Percentiles rank a stretch among this genome's conserved stretches.
These are phyloP conservation scores for Umbelopsis sp. DNA, from an alignment of 192 early-diverging fungal genomes.

Conservation along the genomic window DNA sequence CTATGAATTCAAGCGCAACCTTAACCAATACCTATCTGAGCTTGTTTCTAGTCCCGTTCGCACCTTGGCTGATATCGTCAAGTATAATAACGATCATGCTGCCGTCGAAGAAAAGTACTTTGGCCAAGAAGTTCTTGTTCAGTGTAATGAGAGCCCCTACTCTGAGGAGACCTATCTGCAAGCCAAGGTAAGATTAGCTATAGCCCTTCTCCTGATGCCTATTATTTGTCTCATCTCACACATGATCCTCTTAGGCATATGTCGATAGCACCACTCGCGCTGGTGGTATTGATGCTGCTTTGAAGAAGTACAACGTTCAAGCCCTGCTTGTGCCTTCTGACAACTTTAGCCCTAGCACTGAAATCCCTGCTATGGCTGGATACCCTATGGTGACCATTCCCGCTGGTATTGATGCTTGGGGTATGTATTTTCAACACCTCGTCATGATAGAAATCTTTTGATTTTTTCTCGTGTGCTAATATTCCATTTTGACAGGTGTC, in stretches of 20 bases:
- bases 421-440: not conserved
- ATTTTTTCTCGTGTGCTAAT: not conserved
- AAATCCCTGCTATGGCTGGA: conserved; percentile 23
- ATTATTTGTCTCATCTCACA: not conserved
- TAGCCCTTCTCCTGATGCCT: not conserved
- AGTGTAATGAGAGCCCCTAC: conserved; percentile 2
- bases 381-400: conserved; percentile 20
- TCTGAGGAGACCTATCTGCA: conserved; percentile 12
- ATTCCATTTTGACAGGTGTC: not conserved
- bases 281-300: conserved; percentile 20
- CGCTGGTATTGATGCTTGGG: conserved; percentile 12
- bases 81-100: not conserved
- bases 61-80: conserved; percentile 6
- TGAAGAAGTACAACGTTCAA: conserved; percentile 8
- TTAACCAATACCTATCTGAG: conserved; percentile 4
- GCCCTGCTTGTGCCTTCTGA: conserved; percentile 18
- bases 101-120: conserved; percentile 11
- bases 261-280: conserved; percentile 17
- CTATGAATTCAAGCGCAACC: conserved; percentile 18
- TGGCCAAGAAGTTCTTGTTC: conserved; percentile 17
- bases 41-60: conserved; percentile 9
- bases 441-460: not conserved
- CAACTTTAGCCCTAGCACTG: conserved; percentile 21
- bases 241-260: not conserved
- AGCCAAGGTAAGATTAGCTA: not conserved